Evolutionary conservation across 2,329 filamentous ascomycete species (phyloP).

Genomic region (Diaporthe ampelina): DNA sequence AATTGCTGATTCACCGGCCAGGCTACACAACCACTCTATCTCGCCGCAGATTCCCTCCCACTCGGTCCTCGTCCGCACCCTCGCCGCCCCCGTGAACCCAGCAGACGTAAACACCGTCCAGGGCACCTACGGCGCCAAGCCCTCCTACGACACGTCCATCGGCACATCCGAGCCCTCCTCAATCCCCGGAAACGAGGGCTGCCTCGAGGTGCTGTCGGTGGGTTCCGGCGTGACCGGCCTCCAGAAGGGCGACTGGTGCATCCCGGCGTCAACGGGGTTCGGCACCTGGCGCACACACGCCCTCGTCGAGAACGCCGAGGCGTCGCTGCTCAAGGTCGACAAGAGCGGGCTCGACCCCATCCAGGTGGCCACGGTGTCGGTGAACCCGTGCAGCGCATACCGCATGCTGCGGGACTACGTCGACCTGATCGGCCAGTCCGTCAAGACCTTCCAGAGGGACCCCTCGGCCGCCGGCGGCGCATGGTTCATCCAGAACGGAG

Average conservation of each 20-base stretch:
- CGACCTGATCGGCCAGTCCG: constrained; percentile 60
- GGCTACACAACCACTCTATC: constrained; percentile 82
- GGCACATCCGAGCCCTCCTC: constrained; percentile 83
- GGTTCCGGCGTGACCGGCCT: constrained; percentile 70
- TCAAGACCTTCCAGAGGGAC: constrained; percentile 59
- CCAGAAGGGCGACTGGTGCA: constrained; percentile 89
- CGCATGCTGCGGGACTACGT: constrained; percentile 89
- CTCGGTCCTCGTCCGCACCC: constrained; percentile 83
- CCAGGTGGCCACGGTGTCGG: constrained; percentile 88
- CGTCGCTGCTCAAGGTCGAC: constrained; percentile 78
- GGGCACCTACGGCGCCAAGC: constrained; percentile 92
- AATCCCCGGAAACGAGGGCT: constrained; percentile 90
- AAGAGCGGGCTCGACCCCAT: constrained; percentile 78
- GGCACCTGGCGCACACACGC: constrained; percentile 97
- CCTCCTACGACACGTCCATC: constrained; percentile 80
- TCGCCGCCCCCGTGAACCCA: constrained; percentile 94
- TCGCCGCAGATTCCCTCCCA: constrained; percentile 77
- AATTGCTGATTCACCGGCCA: constrained; percentile 47
- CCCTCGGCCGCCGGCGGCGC: constrained; percentile 84
- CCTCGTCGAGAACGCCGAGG: constrained; percentile 67
- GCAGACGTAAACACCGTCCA: constrained; percentile 99
- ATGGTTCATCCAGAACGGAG: constrained; percentile 98
- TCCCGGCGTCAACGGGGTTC: constrained; percentile 85
- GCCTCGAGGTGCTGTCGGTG: constrained; percentile 86
- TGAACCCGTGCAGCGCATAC: constrained; percentile 96